A percentile compares a stretch with the other conserved stretches of the same genome.
These are phyloP conservation scores for Kluyveromyces marxianus DNA, from an alignment of 1,139 yeast genomes.

Conservation along the genomic window DNA sequence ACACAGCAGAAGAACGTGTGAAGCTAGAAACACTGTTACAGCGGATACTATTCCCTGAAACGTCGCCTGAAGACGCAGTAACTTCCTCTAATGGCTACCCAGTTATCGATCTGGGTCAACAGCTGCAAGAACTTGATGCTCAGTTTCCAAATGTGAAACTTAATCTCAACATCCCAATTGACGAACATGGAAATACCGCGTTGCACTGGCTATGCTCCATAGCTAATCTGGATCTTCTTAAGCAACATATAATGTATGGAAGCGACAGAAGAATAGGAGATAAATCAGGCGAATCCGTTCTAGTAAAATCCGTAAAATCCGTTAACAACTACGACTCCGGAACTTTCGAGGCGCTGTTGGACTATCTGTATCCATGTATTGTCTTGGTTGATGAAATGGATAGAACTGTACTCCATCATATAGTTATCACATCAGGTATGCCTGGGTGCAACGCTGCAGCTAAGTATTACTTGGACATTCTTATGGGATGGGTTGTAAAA, in stretches of 20 bases:
- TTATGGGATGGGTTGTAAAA: slow-evolving; percentile 74
- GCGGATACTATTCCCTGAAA: slow-evolving; percentile 25
- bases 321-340: slow-evolving; percentile 76
- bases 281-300: slow-evolving; percentile 81
- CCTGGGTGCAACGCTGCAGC: slow-evolving; percentile 62
- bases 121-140: slow-evolving; percentile 18
- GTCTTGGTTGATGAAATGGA: slow-evolving; percentile 67
- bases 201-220: slow-evolving; percentile 95
- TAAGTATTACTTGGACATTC: slow-evolving; percentile 66
- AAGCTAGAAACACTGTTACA: slow-evolving; percentile 28
- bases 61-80: slow-evolving; percentile 12
- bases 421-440: slow-evolving; percentile 70
- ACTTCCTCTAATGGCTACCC: slow-evolving; percentile 16
- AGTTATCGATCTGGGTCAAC: neutral
- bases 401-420: slow-evolving; percentile 88
- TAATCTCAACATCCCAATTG: slow-evolving; percentile 76
- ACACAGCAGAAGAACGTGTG: slow-evolving; percentile 14
- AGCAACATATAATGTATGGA: slow-evolving; percentile 65
- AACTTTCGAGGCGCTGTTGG: slow-evolving; percentile 66
- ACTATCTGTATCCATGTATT: slow-evolving; percentile 68
- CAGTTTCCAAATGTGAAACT: slow-evolving; percentile 33
- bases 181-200: slow-evolving; percentile 87
- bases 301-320: slow-evolving; percentile 81
- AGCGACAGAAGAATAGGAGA: slow-evolving; percentile 60
- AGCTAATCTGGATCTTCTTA: slow-evolving; percentile 68